Conservation (phyloP, 805 yeast species). For the Wickerhamomyces bisporus region DNA sequence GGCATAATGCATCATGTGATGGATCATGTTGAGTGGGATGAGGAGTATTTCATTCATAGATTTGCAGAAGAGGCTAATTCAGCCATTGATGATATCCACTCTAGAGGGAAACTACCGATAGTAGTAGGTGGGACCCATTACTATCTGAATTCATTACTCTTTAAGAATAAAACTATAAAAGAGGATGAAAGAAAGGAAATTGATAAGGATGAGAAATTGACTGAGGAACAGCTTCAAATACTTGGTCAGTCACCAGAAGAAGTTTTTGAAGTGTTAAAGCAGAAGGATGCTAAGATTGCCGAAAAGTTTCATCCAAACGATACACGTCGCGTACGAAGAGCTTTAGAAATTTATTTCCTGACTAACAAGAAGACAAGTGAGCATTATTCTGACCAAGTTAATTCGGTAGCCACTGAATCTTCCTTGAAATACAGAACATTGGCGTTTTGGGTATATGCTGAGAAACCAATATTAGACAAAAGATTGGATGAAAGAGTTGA, state of each 20-base stretch:
- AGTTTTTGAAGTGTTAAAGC: constrained; percentile 42
- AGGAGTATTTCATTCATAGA: constrained; percentile 75
- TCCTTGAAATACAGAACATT: constrained; percentile 56
- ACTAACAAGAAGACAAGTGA: constrained; percentile 69
- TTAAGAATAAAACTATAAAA: constrained; percentile 61
- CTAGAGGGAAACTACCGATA: constrained; percentile 71
- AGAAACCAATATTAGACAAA: constrained; percentile 46
- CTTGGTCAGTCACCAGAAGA: constrained; percentile 52
- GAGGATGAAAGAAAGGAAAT: constrained; percentile 12
- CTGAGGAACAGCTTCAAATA: constrained; percentile 33
- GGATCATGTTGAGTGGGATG: constrained; percentile 76
- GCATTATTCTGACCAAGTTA: constrained; percentile 57
- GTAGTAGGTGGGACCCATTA: constrained; percentile 96
- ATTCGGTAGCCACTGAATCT: constrained; percentile 36
- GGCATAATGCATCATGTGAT: constrained; percentile 83
- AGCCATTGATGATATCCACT: constrained; percentile 59
- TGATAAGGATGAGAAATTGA: constrained; percentile 11
- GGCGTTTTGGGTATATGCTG: constrained; percentile 79
- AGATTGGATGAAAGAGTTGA: constrained; percentile 81
- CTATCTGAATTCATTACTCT: constrained; percentile 73
- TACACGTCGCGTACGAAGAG: constrained; percentile 68
- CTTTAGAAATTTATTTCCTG: constrained; percentile 69
- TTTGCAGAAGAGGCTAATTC: constrained; percentile 67
- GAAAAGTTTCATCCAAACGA: constrained; percentile 91
- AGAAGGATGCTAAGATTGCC: constrained; percentile 67